Conservation (phyloP, 345 rosid species). For the Gossypium thurberi region DNA sequence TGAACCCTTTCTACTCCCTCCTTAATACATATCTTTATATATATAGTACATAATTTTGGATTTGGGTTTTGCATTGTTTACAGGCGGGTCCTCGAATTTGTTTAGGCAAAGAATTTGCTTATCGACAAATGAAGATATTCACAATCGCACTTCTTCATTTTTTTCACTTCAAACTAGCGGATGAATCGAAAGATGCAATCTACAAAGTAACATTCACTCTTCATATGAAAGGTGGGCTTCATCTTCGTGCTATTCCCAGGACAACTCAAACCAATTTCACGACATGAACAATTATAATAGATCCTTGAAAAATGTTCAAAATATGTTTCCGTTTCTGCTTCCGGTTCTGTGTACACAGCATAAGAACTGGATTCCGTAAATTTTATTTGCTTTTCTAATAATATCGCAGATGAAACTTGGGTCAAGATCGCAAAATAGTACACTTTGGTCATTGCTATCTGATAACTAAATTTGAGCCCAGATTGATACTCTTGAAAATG, state of each 20-base stretch:
- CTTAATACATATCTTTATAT: neutral
- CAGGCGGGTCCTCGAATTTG: constrained; percentile 89
- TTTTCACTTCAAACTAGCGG: neutral
- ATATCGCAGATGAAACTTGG: no score
- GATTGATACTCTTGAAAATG: no score
- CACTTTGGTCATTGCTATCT: neutral
- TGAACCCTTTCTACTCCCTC: neutral
- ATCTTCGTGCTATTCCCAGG: neutral
- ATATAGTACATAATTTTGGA: no score
- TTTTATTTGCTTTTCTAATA: neutral
- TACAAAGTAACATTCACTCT: neutral
- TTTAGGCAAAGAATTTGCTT: neutral
- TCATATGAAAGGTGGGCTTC: neutral
- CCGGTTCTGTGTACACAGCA: neutral
- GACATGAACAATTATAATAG: neutral
- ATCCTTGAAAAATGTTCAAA: neutral
- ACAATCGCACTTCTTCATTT: neutral
- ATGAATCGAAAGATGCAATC: neutral
- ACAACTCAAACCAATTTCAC: neutral
- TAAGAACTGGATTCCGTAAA: neutral
- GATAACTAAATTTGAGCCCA: no score
- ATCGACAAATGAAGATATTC: neutral
- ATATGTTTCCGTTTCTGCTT: no score
- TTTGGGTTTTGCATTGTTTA: neutral
- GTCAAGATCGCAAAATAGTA: neutral